Evolutionary conservation across 768 basidiomycete species (phyloP), one percentile per base, ranked within the genome.

Genomic region (Mycena rebaudengoi): DNA sequence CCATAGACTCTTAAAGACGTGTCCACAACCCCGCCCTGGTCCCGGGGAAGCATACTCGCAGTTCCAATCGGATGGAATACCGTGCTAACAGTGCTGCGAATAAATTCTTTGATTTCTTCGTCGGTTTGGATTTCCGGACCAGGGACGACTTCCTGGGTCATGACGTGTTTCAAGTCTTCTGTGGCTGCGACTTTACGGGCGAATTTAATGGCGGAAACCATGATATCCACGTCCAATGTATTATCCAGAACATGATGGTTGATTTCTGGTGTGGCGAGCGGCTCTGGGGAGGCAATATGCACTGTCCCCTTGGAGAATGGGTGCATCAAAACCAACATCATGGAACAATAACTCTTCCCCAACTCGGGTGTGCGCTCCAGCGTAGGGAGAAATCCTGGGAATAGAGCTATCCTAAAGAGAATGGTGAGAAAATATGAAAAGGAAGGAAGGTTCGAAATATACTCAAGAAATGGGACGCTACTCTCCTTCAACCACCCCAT

Each of bases 261-360:
- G 26, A 74, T 73, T 0, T 8, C 43, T 6, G 74, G 72, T 4
- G 32, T 28, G 2, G 37, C 56, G 3, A 64, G 59, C 0, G 69
- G 71, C 37, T 74, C 65, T 6, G 52, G 4, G 20, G 71, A 70
- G 5, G 33, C 7, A 23, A 74, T 72, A 40, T 75, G 74, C 35
- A 84, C 75, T 6, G 72, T 72, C n/a, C 85, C 85, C 13, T 78
- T 71, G 30, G 76, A 75, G 63, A 79, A 74, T 5, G 80, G 77
- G 62, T 78, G 79, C 51, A 76, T 75, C 1, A 79, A 64, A 18
- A 59, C 54, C 7, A 67, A 6, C 14, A 65, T 20, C 7, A 73
- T 35, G 0, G 74, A 66, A 25, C 56, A 55, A 37, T 76, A 76
- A 14, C 49, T 62, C 30, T 66, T 71, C 1, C 73, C 72, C 5